phyloP scores from a whole-genome alignment of 2,329 filamentous ascomycete species.

The Aspergillus candidus region DNA sequence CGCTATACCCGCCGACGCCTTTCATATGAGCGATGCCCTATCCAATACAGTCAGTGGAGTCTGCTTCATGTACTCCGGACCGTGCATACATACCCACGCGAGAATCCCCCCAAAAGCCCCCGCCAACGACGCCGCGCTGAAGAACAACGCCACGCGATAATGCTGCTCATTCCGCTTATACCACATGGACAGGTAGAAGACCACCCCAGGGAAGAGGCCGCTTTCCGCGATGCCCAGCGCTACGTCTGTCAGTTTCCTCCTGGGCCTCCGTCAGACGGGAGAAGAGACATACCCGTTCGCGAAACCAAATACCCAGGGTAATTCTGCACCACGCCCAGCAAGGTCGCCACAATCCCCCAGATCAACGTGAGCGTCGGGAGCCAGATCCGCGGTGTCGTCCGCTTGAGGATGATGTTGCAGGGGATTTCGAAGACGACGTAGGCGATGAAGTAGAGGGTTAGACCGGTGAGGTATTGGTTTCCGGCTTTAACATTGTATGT shows the following conservation, averaged over 20 bases:
- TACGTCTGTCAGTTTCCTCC: background rate
- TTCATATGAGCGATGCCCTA: constrained; percentile 45
- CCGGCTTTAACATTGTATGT: constrained; percentile 19
- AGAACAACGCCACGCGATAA: constrained; percentile 55
- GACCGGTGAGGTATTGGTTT: constrained; percentile 35
- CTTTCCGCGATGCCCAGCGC: constrained; percentile 49
- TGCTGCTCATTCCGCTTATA: constrained; percentile 56
- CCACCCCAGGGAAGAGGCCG: constrained; percentile 49
- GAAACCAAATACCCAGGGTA: constrained; percentile 45
- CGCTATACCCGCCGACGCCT: constrained; percentile 43
- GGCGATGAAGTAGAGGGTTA: constrained; percentile 35
- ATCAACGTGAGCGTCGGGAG: constrained; percentile 38
- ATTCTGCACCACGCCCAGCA: constrained; percentile 44
- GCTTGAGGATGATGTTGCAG: constrained; percentile 38
- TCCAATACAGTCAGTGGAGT: constrained; percentile 15
- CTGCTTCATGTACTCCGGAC: background rate
- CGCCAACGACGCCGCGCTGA: constrained; percentile 52
- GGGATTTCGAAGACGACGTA: constrained; percentile 39
- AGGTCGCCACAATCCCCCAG: constrained; percentile 48
- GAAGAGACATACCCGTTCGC: constrained; percentile 31
- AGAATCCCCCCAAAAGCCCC: constrained; percentile 58
- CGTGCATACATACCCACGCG: constrained; percentile 38
- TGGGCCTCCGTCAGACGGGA: background rate
- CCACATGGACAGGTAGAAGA: constrained; percentile 58
- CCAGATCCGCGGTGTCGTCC: constrained; percentile 34